Evolutionary conservation across 306 rosid genomes (phyloP).

Genomic region (Lathyrus oleraceus): DNA sequence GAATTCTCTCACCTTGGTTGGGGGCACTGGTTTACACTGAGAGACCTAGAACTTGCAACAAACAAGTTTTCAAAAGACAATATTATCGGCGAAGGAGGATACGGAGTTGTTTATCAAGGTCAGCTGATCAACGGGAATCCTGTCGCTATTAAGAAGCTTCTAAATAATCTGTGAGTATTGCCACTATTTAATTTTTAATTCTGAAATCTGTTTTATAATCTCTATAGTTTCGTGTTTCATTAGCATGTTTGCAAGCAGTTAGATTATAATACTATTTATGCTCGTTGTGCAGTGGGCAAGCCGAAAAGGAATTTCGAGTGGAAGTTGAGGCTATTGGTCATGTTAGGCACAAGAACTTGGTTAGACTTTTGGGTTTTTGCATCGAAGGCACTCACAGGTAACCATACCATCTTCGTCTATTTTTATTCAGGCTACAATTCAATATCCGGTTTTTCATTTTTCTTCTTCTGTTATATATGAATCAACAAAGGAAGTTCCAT

Average conservation of each 20-base stretch:
- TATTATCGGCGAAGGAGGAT: constrained; percentile 95
- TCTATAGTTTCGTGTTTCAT: not conserved
- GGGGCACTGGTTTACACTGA: constrained; percentile 97
- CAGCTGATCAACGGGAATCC: constrained; percentile 73
- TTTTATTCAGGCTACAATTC: not conserved
- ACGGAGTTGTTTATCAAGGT: constrained; percentile 88
- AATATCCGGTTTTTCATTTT: not conserved
- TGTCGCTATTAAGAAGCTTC: constrained; percentile 91
- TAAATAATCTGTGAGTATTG: constrained; percentile 78
- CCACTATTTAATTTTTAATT: not conserved
- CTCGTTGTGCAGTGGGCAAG: constrained; percentile 74
- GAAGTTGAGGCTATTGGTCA: constrained; percentile 98
- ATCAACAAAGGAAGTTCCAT: constrained; percentile 11
- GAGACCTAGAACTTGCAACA: constrained; percentile 93
- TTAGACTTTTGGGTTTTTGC: constrained; percentile 88
- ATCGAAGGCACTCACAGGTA: constrained; percentile 96
- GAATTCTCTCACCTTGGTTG: constrained; percentile 95
- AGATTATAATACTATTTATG: constrained; percentile 19
- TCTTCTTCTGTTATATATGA: not conserved
- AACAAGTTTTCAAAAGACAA: constrained; percentile 75
- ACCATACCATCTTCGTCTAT: constrained; percentile 28
- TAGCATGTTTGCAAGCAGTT: constrained; percentile 30
- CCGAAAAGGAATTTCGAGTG: constrained; percentile 91
- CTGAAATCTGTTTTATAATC: not conserved
- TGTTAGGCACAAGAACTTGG: constrained; percentile 89